Base-by-base conservation (phyloP, 148 eudicot species). In the Arbutus unedo region DNA sequence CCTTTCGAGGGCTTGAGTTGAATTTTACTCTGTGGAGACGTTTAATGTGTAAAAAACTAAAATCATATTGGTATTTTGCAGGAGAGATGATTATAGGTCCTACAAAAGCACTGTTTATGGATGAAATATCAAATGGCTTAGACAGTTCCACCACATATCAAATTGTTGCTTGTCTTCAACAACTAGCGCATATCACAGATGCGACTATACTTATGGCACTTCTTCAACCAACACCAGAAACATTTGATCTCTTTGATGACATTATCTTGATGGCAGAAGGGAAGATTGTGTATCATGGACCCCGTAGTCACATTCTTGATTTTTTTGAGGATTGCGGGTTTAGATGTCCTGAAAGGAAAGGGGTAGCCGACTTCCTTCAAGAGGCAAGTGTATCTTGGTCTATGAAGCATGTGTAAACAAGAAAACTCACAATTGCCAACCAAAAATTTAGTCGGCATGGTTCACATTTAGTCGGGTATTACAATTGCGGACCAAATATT, bases 41-140 rank as follows among this genome's bases (percentile, higher is more conserved):
- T 8, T 14, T 25, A 23, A 23, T 21, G 38, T 9, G 70, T 31
- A 31, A 31, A 31, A 31, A 31, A 31, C 38, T 31, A 31, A 31
- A 31, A 31, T 31, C 25, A 14, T 31, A 64, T 64, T 64, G 41
- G 41, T 64, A 23, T 23, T 23, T 11, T 64, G 59, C 87, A 95
- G 98, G 95, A 19, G 97, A 96, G 89, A 96, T 96, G 96, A 88
- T 94, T 73, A 93, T 96, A 56, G 98, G 98, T 57, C 95, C 98
- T 8, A 86, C 91, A 66, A 93, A 82, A 82, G 92, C 43, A 10
- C 4, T 64, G 4, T 64, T 64, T 64, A 64, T 64, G 70, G 70
- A 64, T 64, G 70, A 23, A 64, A 64, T 64, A 64, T 64, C 70
- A 64, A 64, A 23, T 64, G 41, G 70, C 6, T 25, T 64, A 31